Evolutionary conservation across 139 green algal genomes (phyloP).

Genomic region (Picochlorum sp.): DNA sequence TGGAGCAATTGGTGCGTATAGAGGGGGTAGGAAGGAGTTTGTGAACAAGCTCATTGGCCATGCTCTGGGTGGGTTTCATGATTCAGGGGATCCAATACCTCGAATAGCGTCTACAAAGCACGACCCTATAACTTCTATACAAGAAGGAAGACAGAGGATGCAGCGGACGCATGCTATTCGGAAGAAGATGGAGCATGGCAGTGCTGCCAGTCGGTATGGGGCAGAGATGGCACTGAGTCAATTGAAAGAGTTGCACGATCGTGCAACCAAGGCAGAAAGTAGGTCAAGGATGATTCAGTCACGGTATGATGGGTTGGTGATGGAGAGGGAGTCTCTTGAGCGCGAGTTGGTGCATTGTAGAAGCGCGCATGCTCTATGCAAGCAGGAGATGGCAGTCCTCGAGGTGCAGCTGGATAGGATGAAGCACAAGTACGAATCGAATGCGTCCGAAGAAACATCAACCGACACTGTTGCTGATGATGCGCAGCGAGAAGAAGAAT

Average conservation of each 20-base stretch:
- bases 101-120: too few species aligned
- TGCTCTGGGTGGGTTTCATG: too few species aligned
- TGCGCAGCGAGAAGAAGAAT: background rate
- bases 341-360: background rate
- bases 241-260: background rate
- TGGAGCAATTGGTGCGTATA: too few species aligned
- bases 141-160: background rate
- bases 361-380: background rate
- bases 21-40: too few species aligned
- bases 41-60: too few species aligned
- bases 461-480: too few species aligned
- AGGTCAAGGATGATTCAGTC: background rate
- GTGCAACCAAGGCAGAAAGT: background rate
- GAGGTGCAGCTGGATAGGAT: background rate
- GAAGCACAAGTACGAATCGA: background rate
- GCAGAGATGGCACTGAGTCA: constrained; percentile 7
- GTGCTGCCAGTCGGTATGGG: background rate
- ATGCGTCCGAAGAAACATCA: background rate
- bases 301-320: background rate
- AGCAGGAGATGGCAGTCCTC: constrained; percentile 3
- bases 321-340: background rate
- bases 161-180: background rate
- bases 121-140: too few species aligned
- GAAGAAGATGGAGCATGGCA: background rate
- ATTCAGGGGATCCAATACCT: too few species aligned